Conservation (phyloP, 805 yeast species). For the Lachancea sp. region DNA sequence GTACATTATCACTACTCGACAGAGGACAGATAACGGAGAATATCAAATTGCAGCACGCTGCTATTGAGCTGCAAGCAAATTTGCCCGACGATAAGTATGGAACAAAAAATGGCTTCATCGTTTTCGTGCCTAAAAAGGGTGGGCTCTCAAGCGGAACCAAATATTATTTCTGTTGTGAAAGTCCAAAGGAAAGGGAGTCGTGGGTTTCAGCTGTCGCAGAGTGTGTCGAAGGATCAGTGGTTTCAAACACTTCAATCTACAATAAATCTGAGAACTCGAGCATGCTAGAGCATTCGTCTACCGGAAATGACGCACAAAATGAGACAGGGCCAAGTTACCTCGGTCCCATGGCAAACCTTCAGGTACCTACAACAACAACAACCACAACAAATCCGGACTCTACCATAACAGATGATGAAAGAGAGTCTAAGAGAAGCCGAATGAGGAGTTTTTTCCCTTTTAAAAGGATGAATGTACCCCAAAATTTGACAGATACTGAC, state of each 20-base stretch:
- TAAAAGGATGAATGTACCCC: slow-evolving; percentile 30
- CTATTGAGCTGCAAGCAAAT: slow-evolving; percentile 36
- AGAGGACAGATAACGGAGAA: slow-evolving; percentile 47
- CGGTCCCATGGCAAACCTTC: slow-evolving; percentile 13
- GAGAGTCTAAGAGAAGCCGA: slow-evolving; percentile 41
- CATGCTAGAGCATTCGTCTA: slow-evolving; percentile 6
- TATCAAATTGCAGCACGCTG: slow-evolving; percentile 42
- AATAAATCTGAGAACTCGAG: slow-evolving; percentile 6
- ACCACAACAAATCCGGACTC: slow-evolving; percentile 13
- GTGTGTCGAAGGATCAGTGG: slow-evolving; percentile 18
- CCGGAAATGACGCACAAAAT: slow-evolving; percentile 6
- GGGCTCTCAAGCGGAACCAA: slow-evolving; percentile 38
- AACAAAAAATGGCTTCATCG: slow-evolving; percentile 32
- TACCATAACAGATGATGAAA: slow-evolving; percentile 21
- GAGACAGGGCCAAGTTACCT: slow-evolving; percentile 6
- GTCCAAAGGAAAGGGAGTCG: slow-evolving; percentile 63
- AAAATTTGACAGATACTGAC: slow-evolving; percentile 3
- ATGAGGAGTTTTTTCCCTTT: slow-evolving; percentile 60
- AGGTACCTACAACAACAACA: slow-evolving; percentile 4
- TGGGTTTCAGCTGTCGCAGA: slow-evolving; percentile 53
- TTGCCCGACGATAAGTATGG: slow-evolving; percentile 34
- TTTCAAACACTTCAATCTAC: slow-evolving; percentile 9
- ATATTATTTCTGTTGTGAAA: slow-evolving; percentile 73
- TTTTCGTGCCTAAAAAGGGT: slow-evolving; percentile 37
- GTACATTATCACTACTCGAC: slow-evolving; percentile 51